Evolutionary conservation across 768 basidiomycete genomes (phyloP).

Genomic region (Tubosaeta sp.): DNA sequence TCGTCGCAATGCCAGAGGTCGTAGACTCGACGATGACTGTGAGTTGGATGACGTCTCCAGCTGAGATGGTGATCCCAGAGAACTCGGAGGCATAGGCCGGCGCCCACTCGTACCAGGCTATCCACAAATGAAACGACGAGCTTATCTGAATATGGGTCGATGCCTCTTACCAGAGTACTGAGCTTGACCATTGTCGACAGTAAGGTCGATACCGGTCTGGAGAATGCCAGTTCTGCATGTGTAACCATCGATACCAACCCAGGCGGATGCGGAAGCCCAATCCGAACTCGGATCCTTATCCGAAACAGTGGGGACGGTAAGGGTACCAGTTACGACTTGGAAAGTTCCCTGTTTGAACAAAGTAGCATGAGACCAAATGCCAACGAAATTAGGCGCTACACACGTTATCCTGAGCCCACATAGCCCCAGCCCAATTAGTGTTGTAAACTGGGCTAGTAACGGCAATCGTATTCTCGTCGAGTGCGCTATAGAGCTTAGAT

Average conservation of each 20-base stretch:
- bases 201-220: constrained; percentile 3
- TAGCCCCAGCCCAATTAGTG: constrained; percentile 4
- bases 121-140: not conserved
- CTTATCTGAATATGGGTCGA: not conserved
- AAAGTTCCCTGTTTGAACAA: constrained; percentile 2
- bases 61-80: not conserved
- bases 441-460: not conserved
- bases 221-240: not conserved
- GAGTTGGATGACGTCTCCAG: not conserved
- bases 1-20: not conserved
- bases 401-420: not conserved
- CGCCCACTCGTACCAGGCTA: constrained; percentile 7
- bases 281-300: not conserved
- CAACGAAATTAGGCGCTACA: not conserved
- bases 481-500: not conserved
- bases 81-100: not conserved
- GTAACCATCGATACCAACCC: constrained; percentile 10
- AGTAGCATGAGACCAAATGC: not conserved
- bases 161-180: not conserved
- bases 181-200: not conserved
- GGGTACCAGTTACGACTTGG: constrained; percentile 1
- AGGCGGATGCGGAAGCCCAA: not conserved
- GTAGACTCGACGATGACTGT: not conserved
- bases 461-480: not conserved
- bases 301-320: constrained; percentile 1